Evolutionary conservation across 1,139 yeast species (phyloP), one percentile per base, ranked within the genome.

Genomic region (Magnusiomyces paraingens): DNA sequence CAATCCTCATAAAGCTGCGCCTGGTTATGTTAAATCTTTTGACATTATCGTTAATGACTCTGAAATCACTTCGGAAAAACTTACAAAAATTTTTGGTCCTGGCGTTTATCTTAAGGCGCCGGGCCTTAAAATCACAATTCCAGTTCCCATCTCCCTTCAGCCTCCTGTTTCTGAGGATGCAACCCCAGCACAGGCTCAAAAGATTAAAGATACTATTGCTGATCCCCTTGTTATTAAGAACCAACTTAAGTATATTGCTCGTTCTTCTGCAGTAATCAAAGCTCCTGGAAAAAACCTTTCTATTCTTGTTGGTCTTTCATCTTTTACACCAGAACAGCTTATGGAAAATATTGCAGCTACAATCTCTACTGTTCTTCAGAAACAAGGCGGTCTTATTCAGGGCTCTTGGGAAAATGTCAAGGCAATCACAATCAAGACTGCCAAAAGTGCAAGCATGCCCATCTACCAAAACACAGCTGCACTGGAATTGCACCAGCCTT

Each of bases 201-300:
- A 50, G 29, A 53, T 55, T 14, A 51, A 52, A 26, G 49, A 52
- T 5, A 51, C 56, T 5, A 51, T 63, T 14, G 66, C 55, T 1
- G 53, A 64, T 42, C 59, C 67, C 1, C 49, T 53, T 17, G 53
- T 56, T 11, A 58, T 64, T 2, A 55, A 55, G 39, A 55, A 52
- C 32, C 68, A 65, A 49, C 57, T 62, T 47, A 60, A 61, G 40
- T 56, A 57, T 45, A 58, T 63, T 41, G 61, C 62, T 38, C 59
- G 61, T 39, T 57, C 63, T 42, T 56, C 63, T 14, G 55, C 60
- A 2, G 54, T 64, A 50, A 60, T 60, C 8, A 48, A 63, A 8
- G 58, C 59, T 2, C 64, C 64, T 8, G 63, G 67, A 17, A 65
- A 63, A 5, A 59, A 61, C 46, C 54, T 64, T 29, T 62, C 66